A percentile compares a stretch with the other conserved stretches of the same genome.
These are phyloP conservation scores for Talaromyces sp. DNA, from an alignment of 2,329 filamentous ascomycete species.

Conservation along the genomic window DNA sequence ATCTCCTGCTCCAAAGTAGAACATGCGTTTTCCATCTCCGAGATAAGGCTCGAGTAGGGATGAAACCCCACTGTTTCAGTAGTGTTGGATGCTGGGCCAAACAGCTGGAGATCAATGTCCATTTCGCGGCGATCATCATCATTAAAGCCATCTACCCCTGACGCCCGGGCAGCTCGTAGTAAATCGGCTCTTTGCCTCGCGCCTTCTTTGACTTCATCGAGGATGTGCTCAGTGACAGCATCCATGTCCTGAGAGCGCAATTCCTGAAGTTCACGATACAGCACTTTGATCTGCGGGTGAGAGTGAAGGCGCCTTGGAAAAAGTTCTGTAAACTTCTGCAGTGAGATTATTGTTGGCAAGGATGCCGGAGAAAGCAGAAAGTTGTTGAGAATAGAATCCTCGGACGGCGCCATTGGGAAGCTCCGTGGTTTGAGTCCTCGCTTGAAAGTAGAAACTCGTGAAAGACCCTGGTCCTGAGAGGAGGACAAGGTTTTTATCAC, in stretches of 20 bases:
- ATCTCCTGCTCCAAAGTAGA: conserved; percentile 65
- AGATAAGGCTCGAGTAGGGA: conserved; percentile 60
- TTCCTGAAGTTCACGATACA: conserved; percentile 77
- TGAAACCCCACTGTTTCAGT: conserved; percentile 47
- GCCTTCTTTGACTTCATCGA: conserved; percentile 32
- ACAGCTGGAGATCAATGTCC: conserved; percentile 54
- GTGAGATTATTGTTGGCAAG: conserved; percentile 67
- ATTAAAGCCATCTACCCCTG: conserved; percentile 30
- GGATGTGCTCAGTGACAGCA: conserved; percentile 54
- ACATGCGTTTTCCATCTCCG: conserved; percentile 65
- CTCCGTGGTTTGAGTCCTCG: background rate
- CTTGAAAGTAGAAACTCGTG: background rate
- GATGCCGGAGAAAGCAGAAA: conserved; percentile 75
- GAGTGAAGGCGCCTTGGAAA: conserved; percentile 66
- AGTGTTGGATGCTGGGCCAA: conserved; percentile 43
- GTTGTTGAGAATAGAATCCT: conserved; percentile 68
- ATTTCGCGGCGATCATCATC: conserved; percentile 34
- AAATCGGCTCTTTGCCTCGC: conserved; percentile 36
- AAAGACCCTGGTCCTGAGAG: background rate
- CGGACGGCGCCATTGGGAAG: conserved; percentile 53
- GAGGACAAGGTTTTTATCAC: background rate
- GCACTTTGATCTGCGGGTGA: conserved; percentile 61
- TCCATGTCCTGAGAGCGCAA: conserved; percentile 68
- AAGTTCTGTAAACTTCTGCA: conserved; percentile 69
- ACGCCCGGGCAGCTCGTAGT: conserved; percentile 26